Conservation (phyloP, 805 yeast genomes). For the Yamadazyma insecticola region DNA sequence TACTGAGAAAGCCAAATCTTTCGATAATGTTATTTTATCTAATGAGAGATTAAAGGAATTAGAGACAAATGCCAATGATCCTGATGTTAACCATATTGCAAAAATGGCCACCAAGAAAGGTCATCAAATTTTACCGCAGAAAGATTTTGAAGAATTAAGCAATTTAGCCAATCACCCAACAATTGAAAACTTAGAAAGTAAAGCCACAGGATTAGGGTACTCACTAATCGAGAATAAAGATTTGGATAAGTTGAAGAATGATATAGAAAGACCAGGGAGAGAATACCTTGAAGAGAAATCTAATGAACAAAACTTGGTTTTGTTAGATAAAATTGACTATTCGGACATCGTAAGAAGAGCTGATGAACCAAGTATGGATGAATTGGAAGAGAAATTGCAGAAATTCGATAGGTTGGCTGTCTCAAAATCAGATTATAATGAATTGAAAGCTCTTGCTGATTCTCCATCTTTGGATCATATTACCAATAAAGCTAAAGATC, state of each 20-base stretch:
- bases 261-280: conserved; percentile 6
- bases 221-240: conserved; percentile 9
- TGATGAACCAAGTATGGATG: conserved; percentile 7
- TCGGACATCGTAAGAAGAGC: conserved; percentile 3
- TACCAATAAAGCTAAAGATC: conserved; percentile 1
- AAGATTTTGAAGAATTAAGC: conserved; percentile 12
- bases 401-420: conserved; percentile 17
- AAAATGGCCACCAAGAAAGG: conserved; percentile 16
- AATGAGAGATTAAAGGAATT: conserved; percentile 12
- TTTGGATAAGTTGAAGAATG: conserved; percentile 1
- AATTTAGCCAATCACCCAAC: conserved; percentile 16
- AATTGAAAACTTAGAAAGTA: conserved; percentile 11
- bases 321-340: conserved; percentile 3
- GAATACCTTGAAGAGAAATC: conserved; percentile 8
- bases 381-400: conserved; percentile 3
- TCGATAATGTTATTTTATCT: conserved; percentile 14
- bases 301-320: not conserved
- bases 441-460: conserved; percentile 6
- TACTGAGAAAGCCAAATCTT: conserved; percentile 12
- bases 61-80: conserved; percentile 11
- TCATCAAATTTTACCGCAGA: conserved; percentile 13
- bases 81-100: conserved; percentile 20
- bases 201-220: conserved; percentile 11
- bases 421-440: conserved; percentile 11
- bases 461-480: conserved; percentile 7